A percentile compares a stretch with the other conserved stretches of the same genome.
phyloP scores from a whole-genome alignment of 2,329 filamentous ascomycete species.

The Phaeophleospora eucalypticola region DNA sequence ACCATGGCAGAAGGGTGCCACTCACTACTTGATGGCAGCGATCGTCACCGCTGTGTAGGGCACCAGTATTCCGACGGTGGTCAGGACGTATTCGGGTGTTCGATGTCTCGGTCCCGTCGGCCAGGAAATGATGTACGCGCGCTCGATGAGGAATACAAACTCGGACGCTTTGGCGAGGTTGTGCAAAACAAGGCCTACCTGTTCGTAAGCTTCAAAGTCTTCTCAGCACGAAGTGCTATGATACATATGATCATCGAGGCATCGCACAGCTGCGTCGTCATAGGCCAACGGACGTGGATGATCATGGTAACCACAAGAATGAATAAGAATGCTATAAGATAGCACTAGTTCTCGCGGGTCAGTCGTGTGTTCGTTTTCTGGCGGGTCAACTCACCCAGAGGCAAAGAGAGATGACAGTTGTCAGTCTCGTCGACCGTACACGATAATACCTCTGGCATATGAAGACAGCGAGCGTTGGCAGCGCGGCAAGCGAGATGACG shows the following conservation, averaged over 20 bases:
- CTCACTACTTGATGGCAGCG: conserved; percentile 7
- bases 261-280: conserved; percentile 5
- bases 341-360: conserved; percentile 43
- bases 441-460: neutral
- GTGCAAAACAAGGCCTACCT: conserved; percentile 6
- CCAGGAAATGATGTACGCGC: conserved; percentile 14
- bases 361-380: neutral
- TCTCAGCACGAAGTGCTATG: neutral
- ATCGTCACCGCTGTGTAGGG: conserved; percentile 5
- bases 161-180: conserved; percentile 8
- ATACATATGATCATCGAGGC: conserved; percentile 9
- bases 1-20: neutral
- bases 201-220: neutral
- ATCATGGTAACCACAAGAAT: conserved; percentile 6
- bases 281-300: conserved; percentile 5
- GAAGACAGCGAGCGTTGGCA: neutral
- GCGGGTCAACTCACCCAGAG: neutral
- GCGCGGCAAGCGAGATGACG: neutral
- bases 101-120: conserved; percentile 2
- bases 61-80: conserved; percentile 6
- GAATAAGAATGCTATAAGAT: conserved; percentile 5
- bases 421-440: neutral
- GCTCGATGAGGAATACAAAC: conserved; percentile 11
- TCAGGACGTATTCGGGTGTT: conserved; percentile 11
- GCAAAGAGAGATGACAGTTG: neutral